These are phyloP conservation scores for Dothideomycetes sp. DNA, from an alignment of 2,329 filamentous ascomycete species.

Conservation along the genomic window DNA sequence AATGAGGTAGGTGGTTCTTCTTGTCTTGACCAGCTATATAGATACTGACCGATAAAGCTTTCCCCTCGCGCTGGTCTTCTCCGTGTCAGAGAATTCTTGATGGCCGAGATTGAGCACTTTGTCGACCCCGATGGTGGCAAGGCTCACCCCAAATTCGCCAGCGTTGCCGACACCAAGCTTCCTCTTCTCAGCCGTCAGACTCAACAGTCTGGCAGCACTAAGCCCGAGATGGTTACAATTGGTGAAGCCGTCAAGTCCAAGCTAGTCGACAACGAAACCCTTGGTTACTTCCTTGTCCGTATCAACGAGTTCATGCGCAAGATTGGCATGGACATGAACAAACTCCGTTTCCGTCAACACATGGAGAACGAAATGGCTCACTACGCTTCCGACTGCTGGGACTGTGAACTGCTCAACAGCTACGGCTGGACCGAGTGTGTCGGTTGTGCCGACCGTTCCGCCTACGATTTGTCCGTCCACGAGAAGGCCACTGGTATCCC, in stretches of 20 bases:
- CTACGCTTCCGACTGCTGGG: constrained; percentile 96
- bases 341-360: constrained; percentile 94
- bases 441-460: constrained; percentile 89
- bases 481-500: constrained; percentile 84
- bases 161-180: constrained; percentile 76
- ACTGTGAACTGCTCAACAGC: constrained; percentile 82
- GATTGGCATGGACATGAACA: constrained; percentile 76
- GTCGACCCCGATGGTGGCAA: constrained; percentile 92
- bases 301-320: constrained; percentile 85
- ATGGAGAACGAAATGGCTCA: constrained; percentile 89
- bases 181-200: constrained; percentile 75
- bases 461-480: constrained; percentile 88
- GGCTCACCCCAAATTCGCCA: constrained; percentile 80
- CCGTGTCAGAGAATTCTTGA: constrained; percentile 91
- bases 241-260: constrained; percentile 75
- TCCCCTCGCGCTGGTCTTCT: constrained; percentile 85
- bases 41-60: constrained; percentile 39
- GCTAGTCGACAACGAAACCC: constrained; percentile 91
- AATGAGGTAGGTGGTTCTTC: constrained; percentile 60
- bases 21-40: too few species aligned
- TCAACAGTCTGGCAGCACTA: constrained; percentile 78
- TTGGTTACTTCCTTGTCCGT: constrained; percentile 92
- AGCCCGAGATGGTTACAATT: constrained; percentile 63
- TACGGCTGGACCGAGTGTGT: constrained; percentile 98
- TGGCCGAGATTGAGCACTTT: constrained; percentile 98